Conservation (phyloP, 2,329 filamentous ascomycete genomes). For the Chalaropsis thielavioides region DNA sequence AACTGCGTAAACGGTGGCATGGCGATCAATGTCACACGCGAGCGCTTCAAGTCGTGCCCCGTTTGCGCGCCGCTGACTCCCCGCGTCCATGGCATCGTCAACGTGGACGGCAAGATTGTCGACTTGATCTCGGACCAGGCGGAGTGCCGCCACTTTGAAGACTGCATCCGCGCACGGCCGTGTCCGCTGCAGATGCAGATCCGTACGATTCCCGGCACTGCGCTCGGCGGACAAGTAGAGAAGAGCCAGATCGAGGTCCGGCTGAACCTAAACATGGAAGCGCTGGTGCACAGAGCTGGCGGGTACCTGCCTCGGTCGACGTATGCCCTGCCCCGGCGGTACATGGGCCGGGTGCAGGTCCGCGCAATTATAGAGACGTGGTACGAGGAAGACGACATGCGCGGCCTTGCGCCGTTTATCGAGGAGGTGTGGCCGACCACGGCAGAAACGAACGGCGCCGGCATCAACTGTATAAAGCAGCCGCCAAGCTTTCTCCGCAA, state of each 20-base stretch:
- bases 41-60: neutral
- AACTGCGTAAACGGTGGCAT: neutral
- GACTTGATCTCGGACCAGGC: constrained; percentile 13
- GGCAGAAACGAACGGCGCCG: neutral
- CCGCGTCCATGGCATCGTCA: constrained; percentile 3
- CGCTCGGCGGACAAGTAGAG: neutral
- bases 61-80: constrained; percentile 8
- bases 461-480: neutral
- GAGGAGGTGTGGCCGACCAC: constrained; percentile 5
- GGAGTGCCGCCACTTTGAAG: constrained; percentile 16
- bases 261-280: constrained; percentile 17
- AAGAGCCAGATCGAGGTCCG: constrained; percentile 14
- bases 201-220: neutral
- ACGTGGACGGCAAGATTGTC: constrained; percentile 9
- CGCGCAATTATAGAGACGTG: constrained; percentile 3
- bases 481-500: constrained; percentile 18
- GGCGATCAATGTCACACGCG: neutral
- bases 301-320: constrained; percentile 16
- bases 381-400: constrained; percentile 5
- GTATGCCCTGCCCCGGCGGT: neutral
- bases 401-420: neutral
- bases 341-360: neutral
- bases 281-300: constrained; percentile 18
- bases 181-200: constrained; percentile 13
- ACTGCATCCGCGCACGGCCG: constrained; percentile 10